Evolutionary conservation across 2,329 filamentous ascomycete species (phyloP), one percentile per base, ranked within the genome.

Genomic region (Kalmusia sp.): DNA sequence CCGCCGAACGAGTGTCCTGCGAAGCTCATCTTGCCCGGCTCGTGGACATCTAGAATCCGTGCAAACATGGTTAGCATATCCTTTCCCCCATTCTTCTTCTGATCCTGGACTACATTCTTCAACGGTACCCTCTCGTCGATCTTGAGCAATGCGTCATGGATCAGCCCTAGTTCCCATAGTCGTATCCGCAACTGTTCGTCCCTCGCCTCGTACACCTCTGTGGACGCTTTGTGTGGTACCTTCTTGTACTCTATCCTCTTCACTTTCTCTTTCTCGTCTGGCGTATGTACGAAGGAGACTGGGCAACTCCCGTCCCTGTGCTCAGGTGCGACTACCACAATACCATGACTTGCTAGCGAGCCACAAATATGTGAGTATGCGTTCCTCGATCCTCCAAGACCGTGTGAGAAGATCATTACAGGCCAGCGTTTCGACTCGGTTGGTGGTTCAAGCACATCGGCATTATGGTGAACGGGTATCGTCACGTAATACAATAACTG

Each of bases 391-490:
- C 92, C 92, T 31, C 90, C 92, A 1, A 96, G 80, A 1, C 92
- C 92, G 69, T 96, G 92, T 1, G 91, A 95, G 75, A 96, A 96
- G 57, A 96, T 80, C 78, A 92, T 87, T 0, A 91, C 89, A 0
- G 92, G 91, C 88, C 90, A 95, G 76, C 85, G 79, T 51, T 80
- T 77, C 53, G 53, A 85, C 67, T 53, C 78, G 54, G 68, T 78
- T 1, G 73, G 71, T 19, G 78, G 71, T 27, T 75, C 68, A 31
- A 87, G 81, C 6, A 93, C 73, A 5, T 82, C 79, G 9, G 90
- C 90, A 69, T 92, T 90, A 62, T 90, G 87, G 60, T 86, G 80
- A 22, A 85, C 89, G 5, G 90, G 90, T 22, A 93, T 88, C 1
- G 86, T 82, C 40, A 90, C 85, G 69, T 88, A 91, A 70, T 91